Percentiles rank a stretch among this genome's conserved stretches.
Conservation (phyloP, 768 basidiomycete species). For the Rhizopogon rudus region DNA sequence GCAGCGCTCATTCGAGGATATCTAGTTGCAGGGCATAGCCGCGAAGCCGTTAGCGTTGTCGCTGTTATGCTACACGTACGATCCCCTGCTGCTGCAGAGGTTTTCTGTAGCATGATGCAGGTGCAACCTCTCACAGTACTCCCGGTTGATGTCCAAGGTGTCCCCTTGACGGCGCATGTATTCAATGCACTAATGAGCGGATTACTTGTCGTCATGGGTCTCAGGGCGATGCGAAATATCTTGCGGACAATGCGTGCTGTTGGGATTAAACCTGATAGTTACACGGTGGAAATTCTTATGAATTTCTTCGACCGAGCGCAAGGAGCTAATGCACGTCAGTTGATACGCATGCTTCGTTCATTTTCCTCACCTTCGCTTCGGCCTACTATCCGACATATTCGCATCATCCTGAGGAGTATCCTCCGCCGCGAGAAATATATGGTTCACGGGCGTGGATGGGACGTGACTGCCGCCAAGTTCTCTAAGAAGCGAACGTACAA, state of each 20-base stretch:
- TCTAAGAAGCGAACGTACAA: constrained; percentile 25
- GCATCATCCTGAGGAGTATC: constrained; percentile 47
- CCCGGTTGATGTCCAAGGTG: constrained; percentile 24
- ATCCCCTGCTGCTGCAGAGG: constrained; percentile 11
- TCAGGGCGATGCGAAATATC: constrained; percentile 41
- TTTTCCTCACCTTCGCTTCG: constrained; percentile 37
- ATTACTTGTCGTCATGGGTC: constrained; percentile 42
- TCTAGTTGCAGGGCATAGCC: constrained; percentile 39
- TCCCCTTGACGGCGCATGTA: constrained; percentile 37
- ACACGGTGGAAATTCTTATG: constrained; percentile 54
- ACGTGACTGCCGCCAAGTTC: constrained; percentile 34
- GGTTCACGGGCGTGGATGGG: constrained; percentile 44
- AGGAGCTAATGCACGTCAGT: constrained; percentile 36
- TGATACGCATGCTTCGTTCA: constrained; percentile 44
- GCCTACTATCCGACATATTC: constrained; percentile 53
- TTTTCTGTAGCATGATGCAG: constrained; percentile 5
- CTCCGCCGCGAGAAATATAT: constrained; percentile 47
- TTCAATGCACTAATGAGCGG: constrained; percentile 61
- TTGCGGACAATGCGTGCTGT: constrained; percentile 52
- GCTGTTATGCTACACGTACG: constrained; percentile 38
- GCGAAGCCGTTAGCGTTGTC: constrained; percentile 49
- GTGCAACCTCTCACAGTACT: constrained; percentile 12
- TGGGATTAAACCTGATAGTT: constrained; percentile 44
- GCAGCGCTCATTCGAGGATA: constrained; percentile 57
- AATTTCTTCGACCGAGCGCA: constrained; percentile 42